phyloP scores from a whole-genome alignment of 116 monocot species.

The Phalaenopsis hybrid region DNA sequence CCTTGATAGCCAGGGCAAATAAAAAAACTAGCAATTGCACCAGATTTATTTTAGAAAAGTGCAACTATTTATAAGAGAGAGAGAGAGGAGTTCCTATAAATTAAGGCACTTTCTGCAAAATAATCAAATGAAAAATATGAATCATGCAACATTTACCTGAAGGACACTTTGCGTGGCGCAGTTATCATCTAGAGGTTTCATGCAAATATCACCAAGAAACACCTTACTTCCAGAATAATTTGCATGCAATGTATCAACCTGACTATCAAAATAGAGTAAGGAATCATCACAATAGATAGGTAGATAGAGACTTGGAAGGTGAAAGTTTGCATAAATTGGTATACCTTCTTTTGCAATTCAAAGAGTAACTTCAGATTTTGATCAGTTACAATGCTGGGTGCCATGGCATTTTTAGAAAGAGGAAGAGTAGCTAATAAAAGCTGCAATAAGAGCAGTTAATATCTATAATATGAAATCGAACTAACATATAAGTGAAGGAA shows the following conservation, averaged over 20 bases:
- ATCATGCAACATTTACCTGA: slow-evolving; percentile 38
- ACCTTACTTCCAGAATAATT: slow-evolving; percentile 77
- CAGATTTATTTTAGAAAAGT: too few relatives aligned
- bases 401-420: slow-evolving; percentile 23
- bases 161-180: slow-evolving; percentile 97
- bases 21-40: too few relatives aligned
- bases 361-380: slow-evolving; percentile 78
- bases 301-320: slow-evolving; percentile 6
- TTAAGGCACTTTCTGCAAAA: not conserved
- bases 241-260: slow-evolving; percentile 79
- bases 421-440: slow-evolving; percentile 67
- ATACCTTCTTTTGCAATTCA: slow-evolving; percentile 88
- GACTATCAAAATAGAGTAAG: not conserved
- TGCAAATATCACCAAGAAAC: slow-evolving; percentile 72
- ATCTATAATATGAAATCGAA: not conserved
- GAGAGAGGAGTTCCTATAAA: not conserved
- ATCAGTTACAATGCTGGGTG: slow-evolving; percentile 62
- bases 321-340: not conserved
- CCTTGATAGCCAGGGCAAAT: too few relatives aligned
- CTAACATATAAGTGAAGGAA: not conserved
- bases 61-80: too few relatives aligned
- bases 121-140: not conserved
- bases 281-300: slow-evolving; percentile 11
- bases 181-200: slow-evolving; percentile 76
- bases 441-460: slow-evolving; percentile 27